Conservation (phyloP, 1,139 yeast species). For the Nakaseomyces sp. region DNA sequence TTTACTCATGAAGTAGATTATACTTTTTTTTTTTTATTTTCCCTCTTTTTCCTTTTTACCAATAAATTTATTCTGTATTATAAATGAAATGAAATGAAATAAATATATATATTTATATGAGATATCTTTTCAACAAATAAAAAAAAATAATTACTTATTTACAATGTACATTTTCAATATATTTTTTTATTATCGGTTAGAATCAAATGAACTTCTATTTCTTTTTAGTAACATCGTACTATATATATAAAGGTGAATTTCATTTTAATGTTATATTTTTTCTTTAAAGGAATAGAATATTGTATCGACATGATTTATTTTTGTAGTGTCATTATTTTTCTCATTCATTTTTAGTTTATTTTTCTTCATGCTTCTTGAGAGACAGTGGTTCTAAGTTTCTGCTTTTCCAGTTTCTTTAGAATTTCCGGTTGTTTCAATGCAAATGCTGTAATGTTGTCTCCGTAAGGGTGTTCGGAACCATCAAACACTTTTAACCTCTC, state of each 20-base stretch:
- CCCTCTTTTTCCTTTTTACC: background rate
- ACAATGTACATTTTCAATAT: background rate
- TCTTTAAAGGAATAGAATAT: background rate
- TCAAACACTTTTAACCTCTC: constrained; percentile 81
- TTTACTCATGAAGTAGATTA: no score
- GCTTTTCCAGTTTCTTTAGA: background rate
- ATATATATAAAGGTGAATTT: background rate
- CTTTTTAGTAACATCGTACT: background rate
- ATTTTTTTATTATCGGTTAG: background rate
- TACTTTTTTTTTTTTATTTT: no score
- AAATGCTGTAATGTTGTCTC: constrained; percentile 71
- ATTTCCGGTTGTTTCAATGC: constrained; percentile 69
- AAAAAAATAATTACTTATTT: no score
- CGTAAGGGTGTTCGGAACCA: constrained; percentile 82
- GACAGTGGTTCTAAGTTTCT: background rate
- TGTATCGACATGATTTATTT: background rate
- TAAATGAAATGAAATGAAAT: background rate
- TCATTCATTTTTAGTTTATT: no score
- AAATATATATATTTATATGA: background rate
- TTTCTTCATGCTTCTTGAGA: constrained; percentile 1
- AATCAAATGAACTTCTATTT: background rate
- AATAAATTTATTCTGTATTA: background rate
- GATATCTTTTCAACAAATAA: no score
- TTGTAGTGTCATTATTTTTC: background rate
- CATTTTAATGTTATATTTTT: no score